phyloP scores from a whole-genome alignment of 805 yeast genomes.

The Yamadazyma scolyti region DNA sequence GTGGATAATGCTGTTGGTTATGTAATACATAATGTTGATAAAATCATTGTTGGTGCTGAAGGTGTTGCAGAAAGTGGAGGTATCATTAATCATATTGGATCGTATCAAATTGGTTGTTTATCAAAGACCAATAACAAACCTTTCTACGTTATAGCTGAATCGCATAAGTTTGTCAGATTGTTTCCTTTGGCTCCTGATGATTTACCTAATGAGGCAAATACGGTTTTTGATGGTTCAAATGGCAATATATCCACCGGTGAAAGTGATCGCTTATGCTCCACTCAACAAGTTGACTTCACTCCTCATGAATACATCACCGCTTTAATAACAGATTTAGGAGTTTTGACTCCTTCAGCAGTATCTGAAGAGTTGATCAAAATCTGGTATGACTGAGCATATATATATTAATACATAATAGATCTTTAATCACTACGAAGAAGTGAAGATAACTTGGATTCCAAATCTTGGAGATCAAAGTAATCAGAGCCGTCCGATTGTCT shows the following conservation, averaged over 20 bases:
- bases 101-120: constrained; percentile 89
- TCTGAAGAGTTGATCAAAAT: constrained; percentile 97
- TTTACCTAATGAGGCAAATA: constrained; percentile 52
- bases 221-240: constrained; percentile 19
- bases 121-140: constrained; percentile 92
- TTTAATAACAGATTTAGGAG: constrained; percentile 92
- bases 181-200: constrained; percentile 93
- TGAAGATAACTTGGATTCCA: constrained; percentile 31
- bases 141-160: constrained; percentile 88
- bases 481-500: constrained; percentile 17
- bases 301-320: constrained; percentile 96
- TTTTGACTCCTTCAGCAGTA: constrained; percentile 94
- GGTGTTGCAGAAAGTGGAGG: constrained; percentile 99
- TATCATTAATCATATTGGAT: constrained; percentile 90
- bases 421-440: constrained; percentile 5
- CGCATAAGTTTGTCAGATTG: constrained; percentile 94
- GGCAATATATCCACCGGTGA: constrained; percentile 2
- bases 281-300: constrained; percentile 74
- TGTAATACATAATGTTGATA: constrained; percentile 86
- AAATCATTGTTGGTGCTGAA: constrained; percentile 95
- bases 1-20: constrained; percentile 94
- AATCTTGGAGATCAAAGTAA: constrained; percentile 40
- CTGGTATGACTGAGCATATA: constrained; percentile 74
- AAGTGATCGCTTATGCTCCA: constrained; percentile 16
- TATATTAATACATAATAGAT: neutral